Conservation (phyloP, 1,139 yeast genomes). For the Yamadazyma aaseri region DNA sequence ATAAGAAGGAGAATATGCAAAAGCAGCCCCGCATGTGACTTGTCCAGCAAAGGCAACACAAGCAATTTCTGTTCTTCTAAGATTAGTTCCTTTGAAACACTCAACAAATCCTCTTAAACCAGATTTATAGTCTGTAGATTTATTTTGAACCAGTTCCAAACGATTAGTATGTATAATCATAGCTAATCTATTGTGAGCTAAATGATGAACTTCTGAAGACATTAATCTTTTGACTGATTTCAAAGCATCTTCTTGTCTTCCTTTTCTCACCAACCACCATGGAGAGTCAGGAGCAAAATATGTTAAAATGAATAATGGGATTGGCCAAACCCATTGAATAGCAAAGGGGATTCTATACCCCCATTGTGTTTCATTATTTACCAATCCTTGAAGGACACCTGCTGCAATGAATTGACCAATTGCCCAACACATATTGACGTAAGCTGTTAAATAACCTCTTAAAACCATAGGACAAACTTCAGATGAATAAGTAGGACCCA, state of each 20-base stretch:
- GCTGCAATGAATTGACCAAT: conserved; percentile 44
- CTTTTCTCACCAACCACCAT: conserved; percentile 12
- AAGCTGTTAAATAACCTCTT: conserved; percentile 42
- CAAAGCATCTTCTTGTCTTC: conserved; percentile 11
- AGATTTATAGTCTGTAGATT: conserved; percentile 2
- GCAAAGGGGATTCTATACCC: conserved; percentile 49
- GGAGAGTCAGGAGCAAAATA: conserved; percentile 27
- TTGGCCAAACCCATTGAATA: conserved; percentile 32
- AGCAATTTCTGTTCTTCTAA: conserved; percentile 23
- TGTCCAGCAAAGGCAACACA: conserved; percentile 17
- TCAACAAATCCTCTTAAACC: conserved; percentile 19
- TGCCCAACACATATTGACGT: conserved; percentile 44
- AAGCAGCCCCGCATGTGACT: conserved; percentile 9
- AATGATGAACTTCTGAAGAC: conserved; percentile 5
- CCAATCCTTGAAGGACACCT: conserved; percentile 36
- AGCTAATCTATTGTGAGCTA: conserved; percentile 8
- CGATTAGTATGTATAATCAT: conserved; percentile 12
- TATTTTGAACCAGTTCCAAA: conserved; percentile 8
- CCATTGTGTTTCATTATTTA: conserved; percentile 20
- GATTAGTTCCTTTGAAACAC: conserved; percentile 20
- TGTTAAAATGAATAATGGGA: conserved; percentile 26
- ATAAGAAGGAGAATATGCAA: conserved; percentile 27
- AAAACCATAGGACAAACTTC: conserved; percentile 46
- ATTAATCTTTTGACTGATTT: conserved; percentile 8
- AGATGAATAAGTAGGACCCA: conserved; percentile 45